These are phyloP conservation scores for Monosporascus sp. DNA, from an alignment of 2,329 filamentous ascomycete species.

Conservation along the genomic window DNA sequence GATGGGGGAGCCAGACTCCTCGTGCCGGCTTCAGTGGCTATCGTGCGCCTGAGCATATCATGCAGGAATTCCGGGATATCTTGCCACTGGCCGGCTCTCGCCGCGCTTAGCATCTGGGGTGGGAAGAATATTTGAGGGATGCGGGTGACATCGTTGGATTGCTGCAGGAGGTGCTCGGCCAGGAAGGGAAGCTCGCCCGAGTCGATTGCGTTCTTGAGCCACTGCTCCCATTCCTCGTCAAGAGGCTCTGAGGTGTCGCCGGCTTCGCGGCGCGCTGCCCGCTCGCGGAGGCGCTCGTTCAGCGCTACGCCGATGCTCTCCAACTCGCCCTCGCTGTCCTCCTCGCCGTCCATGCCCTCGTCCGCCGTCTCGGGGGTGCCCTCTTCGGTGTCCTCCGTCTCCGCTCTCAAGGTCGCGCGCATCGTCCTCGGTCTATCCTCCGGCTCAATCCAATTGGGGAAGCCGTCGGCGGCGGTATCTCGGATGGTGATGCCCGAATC, in stretches of 20 bases:
- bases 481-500: constrained; percentile 65
- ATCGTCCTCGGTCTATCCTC: constrained; percentile 25
- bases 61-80: constrained; percentile 53
- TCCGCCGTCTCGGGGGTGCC: constrained; percentile 31
- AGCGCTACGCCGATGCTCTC: constrained; percentile 56
- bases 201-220: constrained; percentile 66
- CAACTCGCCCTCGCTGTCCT: constrained; percentile 47
- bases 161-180: constrained; percentile 35
- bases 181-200: constrained; percentile 49
- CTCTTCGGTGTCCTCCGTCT: constrained; percentile 28
- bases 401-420: constrained; percentile 15
- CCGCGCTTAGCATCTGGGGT: constrained; percentile 46
- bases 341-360: constrained; percentile 44
- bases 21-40: constrained; percentile 31
- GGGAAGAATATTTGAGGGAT: constrained; percentile 38
- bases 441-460: constrained; percentile 55
- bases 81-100: constrained; percentile 51
- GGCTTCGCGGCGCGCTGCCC: constrained; percentile 57
- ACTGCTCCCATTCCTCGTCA: constrained; percentile 70
- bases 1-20: constrained; percentile 7
- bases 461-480: constrained; percentile 67
- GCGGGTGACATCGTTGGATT: constrained; percentile 29
- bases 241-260: constrained; percentile 54
- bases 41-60: constrained; percentile 42
- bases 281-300: constrained; percentile 60